phyloP scores from a whole-genome alignment of 495 filamentous ascomycete genomes.

The Hypomontagnella monticulosa region DNA sequence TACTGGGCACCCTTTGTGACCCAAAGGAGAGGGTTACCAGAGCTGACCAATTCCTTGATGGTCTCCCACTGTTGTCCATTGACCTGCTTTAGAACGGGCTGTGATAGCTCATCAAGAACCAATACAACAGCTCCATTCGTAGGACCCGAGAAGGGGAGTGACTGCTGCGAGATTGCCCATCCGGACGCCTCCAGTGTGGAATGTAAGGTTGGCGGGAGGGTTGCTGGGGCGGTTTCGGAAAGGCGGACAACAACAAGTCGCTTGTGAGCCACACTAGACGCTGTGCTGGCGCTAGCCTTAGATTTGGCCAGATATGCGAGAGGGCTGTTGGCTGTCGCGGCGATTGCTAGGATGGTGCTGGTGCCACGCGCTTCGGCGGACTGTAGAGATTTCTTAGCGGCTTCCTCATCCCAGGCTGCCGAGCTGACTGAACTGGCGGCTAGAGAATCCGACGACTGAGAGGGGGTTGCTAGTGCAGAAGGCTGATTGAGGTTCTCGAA shows the following conservation, averaged over 20 bases:
- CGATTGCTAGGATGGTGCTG: constrained; percentile 40
- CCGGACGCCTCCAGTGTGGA: too few relatives aligned
- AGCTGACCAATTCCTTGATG: constrained; percentile 32
- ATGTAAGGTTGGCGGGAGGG: not conserved
- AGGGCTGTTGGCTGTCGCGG: not conserved
- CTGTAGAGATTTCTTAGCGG: not conserved
- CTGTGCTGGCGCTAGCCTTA: not conserved
- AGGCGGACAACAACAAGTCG: not conserved
- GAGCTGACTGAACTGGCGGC: constrained; percentile 1
- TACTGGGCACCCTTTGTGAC: constrained; percentile 47
- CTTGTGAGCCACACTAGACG: not conserved
- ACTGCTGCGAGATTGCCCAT: too few relatives aligned
- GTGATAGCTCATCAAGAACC: too few relatives aligned
- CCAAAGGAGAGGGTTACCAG: constrained; percentile 44
- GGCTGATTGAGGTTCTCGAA: not conserved
- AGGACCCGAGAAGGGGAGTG: too few relatives aligned
- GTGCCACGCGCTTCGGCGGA: not conserved
- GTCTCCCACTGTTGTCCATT: constrained; percentile 34
- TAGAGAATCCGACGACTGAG: not conserved
- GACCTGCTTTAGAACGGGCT: not conserved
- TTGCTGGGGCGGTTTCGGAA: constrained; percentile 35
- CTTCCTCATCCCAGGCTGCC: not conserved
- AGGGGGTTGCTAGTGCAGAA: not conserved
- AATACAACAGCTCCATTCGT: too few relatives aligned
- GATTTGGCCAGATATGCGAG: not conserved